These are phyloP conservation scores for Tolypocladium sp. DNA, from an alignment of 2,329 filamentous ascomycete species.

Conservation along the genomic window DNA sequence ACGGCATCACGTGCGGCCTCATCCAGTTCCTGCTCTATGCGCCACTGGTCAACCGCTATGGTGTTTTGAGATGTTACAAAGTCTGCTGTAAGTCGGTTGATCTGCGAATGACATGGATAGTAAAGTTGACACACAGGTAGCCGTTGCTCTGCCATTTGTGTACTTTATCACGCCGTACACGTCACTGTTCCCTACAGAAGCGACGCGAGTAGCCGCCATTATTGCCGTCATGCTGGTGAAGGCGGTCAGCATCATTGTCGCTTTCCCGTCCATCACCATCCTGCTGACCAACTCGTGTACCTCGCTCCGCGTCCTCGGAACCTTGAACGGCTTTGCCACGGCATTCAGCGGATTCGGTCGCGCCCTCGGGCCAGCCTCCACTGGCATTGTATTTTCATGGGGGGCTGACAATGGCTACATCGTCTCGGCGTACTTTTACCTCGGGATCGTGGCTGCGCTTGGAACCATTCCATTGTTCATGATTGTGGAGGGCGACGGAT, in stretches of 20 bases:
- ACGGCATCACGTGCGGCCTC: slow-evolving; percentile 69
- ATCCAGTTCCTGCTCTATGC: slow-evolving; percentile 86
- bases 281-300: slow-evolving; percentile 79
- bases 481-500: slow-evolving; percentile 68
- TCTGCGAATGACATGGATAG: background rate
- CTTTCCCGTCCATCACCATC: slow-evolving; percentile 84
- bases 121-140: slow-evolving; percentile 17
- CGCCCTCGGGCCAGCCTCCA: slow-evolving; percentile 66
- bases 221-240: slow-evolving; percentile 64
- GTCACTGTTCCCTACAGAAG: slow-evolving; percentile 45
- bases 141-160: slow-evolving; percentile 59
- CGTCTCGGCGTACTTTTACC: slow-evolving; percentile 71
- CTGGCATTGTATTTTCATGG: slow-evolving; percentile 64
- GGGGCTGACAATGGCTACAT: slow-evolving; percentile 70
- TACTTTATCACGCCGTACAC: slow-evolving; percentile 81
- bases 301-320: slow-evolving; percentile 68
- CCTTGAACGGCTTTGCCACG: slow-evolving; percentile 84
- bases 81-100: slow-evolving; percentile 36
- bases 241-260: slow-evolving; percentile 67
- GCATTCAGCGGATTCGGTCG: slow-evolving; percentile 72
- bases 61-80: slow-evolving; percentile 65
- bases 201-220: slow-evolving; percentile 50
- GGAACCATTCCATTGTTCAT: slow-evolving; percentile 66
- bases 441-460: slow-evolving; percentile 54
- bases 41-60: slow-evolving; percentile 59